These are phyloP conservation scores for Salix viminalis DNA, from an alignment of 345 rosid species.

Conservation along the genomic window DNA sequence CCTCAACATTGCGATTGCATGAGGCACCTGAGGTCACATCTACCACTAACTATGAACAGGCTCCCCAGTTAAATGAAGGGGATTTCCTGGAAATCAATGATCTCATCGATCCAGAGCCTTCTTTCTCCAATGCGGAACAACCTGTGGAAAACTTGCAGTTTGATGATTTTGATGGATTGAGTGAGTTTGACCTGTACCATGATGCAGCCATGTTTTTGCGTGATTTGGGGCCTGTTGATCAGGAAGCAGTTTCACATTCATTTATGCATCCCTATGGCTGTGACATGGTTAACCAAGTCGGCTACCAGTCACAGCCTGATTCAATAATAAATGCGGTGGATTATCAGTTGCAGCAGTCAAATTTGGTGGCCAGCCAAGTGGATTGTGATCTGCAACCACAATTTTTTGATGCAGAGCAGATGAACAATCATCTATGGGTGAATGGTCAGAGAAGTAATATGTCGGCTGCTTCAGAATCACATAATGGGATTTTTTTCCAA, in stretches of 20 bases:
- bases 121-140: conserved; percentile 12
- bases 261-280: conserved; percentile 8
- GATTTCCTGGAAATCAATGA: conserved; percentile 83
- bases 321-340: conserved; percentile 7
- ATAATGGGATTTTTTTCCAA: conserved; percentile 13
- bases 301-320: conserved; percentile 13
- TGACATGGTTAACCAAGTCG: conserved; percentile 27
- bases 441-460: conserved; percentile 34
- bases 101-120: conserved; percentile 45
- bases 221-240: conserved; percentile 38
- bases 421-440: conserved; percentile 34
- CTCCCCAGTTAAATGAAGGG: conserved; percentile 18
- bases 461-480: conserved; percentile 15
- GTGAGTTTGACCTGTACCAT: conserved; percentile 43
- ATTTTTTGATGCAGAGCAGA: conserved; percentile 22
- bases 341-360: conserved; percentile 8
- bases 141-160: conserved; percentile 26
- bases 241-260: conserved; percentile 16
- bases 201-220: conserved; percentile 48
- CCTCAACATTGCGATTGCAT: conserved; percentile 25
- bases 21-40: conserved; percentile 41
- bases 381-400: conserved; percentile 31
- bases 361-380: conserved; percentile 14
- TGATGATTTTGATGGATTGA: conserved; percentile 38
- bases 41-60: conserved; percentile 14